Percentiles rank a stretch among this genome's conserved stretches.
These are phyloP conservation scores for Diddensiella caesifluorescens DNA, from an alignment of 805 yeast genomes.

Conservation along the genomic window DNA sequence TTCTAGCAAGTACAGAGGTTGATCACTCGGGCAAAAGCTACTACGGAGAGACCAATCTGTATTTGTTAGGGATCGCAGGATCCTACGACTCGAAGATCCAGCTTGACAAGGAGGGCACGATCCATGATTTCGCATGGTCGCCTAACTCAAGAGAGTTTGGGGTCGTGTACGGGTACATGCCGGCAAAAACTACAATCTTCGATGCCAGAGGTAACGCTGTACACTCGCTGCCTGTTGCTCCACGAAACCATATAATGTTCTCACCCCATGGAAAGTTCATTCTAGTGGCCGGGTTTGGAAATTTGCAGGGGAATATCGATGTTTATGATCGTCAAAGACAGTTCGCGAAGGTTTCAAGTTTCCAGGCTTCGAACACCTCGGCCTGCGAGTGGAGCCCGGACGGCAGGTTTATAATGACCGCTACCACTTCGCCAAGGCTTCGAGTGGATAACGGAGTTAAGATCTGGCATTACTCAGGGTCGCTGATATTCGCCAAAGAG, in stretches of 20 bases:
- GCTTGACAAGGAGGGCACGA: constrained; percentile 90
- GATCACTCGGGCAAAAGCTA: constrained; percentile 90
- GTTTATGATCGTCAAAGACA: constrained; percentile 86
- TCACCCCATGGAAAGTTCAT: constrained; percentile 93
- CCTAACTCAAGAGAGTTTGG: constrained; percentile 96
- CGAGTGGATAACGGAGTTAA: constrained; percentile 95
- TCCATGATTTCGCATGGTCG: constrained; percentile 96
- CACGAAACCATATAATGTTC: constrained; percentile 83
- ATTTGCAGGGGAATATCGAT: constrained; percentile 93
- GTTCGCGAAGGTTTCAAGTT: constrained; percentile 69
- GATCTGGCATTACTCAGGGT: constrained; percentile 89
- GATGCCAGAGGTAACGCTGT: constrained; percentile 89
- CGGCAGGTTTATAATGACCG: constrained; percentile 87
- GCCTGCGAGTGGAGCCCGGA: constrained; percentile 98
- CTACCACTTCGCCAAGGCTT: constrained; percentile 94
- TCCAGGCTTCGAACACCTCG: constrained; percentile 92
- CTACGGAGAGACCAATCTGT: constrained; percentile 93
- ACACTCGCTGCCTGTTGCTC: constrained; percentile 75
- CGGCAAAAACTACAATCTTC: constrained; percentile 89
- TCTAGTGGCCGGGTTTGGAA: constrained; percentile 95
- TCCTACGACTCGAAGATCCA: constrained; percentile 84
- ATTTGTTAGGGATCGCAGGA: constrained; percentile 86
- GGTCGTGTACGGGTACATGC: constrained; percentile 96
- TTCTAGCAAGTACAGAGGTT: constrained; percentile 92
- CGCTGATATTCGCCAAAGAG: constrained; percentile 69